Evolutionary conservation across 202 grass and related monocot genomes (phyloP), one percentile per base, ranked within the genome.

Genomic region (Setaria italica): DNA sequence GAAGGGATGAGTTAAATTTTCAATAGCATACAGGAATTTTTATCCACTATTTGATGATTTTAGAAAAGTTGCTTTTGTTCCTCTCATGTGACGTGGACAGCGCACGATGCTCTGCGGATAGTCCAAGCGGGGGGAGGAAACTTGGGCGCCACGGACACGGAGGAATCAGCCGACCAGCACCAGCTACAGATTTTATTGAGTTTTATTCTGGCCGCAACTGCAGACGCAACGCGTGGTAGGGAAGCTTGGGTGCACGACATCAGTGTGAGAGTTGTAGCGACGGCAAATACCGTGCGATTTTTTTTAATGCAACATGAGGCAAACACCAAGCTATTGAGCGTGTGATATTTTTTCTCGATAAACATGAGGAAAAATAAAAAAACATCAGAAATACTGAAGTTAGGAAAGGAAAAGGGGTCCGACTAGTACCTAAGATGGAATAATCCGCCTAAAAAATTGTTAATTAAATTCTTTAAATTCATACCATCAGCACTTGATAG

Each of bases 91-190:
- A 45, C 14, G 82, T 32, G 9, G 59, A 76, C 59, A 19, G 8
- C 8, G 34, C 20, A 55, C 35, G 35, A 45, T 5, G 62, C 21
- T 51, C 29, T 3, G 39, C 0, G 6, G 15, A 19, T 71, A 1
- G 57, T 60, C 57, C 29, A 60, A 60, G 1, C 19, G 3, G 20
- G n/a, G 8, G 45, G 16, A 46, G 60, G 82, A 77, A 86, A 80
- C 76, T 86, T 86, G 84, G 84, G 14, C 67, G 56, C 84, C 76
- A 86, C 76, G 76, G 30, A 79, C 67, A 54, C 21, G 56, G 42
- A 71, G 66, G 4, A 17, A 19, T 48, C 21, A 20, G 74, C 7
- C 10, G 58, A 48, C 41, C 56, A 50, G 3, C 13, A 48, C 41
- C 56, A 50, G 3, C 13, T 35, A 47, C 25, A 13, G 20, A 49